Percentiles rank a stretch among this genome's conserved stretches.
Evolutionary conservation across 371 early-diverging fungal species (phyloP).

Genomic region (Mucor saturninus): DNA sequence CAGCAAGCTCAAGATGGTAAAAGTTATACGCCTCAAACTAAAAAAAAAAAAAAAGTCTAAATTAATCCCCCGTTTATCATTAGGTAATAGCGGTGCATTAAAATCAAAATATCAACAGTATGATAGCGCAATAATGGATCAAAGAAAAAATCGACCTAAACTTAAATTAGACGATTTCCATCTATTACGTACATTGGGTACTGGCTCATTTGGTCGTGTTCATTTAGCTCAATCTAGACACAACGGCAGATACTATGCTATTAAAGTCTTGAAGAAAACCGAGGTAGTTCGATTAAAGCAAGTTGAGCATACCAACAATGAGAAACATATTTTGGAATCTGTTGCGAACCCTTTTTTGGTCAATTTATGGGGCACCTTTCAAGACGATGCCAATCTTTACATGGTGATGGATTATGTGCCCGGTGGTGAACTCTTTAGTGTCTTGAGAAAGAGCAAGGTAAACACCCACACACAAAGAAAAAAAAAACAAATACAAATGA

Average conservation of each 20-base stretch:
- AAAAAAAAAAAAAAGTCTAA: neutral
- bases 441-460: slow-evolving; percentile 73
- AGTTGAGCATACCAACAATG: slow-evolving; percentile 91
- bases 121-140: slow-evolving; percentile 20
- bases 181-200: slow-evolving; percentile 86
- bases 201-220: slow-evolving; percentile 99
- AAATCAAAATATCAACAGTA: slow-evolving; percentile 21
- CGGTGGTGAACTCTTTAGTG: slow-evolving; percentile 94
- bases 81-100: neutral
- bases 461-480: neutral
- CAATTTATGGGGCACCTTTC: slow-evolving; percentile 88
- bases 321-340: slow-evolving; percentile 84
- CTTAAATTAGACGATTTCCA: slow-evolving; percentile 71
- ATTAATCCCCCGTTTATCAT: slow-evolving; percentile 1
- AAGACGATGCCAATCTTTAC: slow-evolving; percentile 87
- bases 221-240: slow-evolving; percentile 83
- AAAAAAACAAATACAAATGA: no score
- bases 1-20: neutral
- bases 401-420: slow-evolving; percentile 96
- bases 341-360: slow-evolving; percentile 91
- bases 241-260: slow-evolving; percentile 89
- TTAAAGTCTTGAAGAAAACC: slow-evolving; percentile 95
- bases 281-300: slow-evolving; percentile 96
- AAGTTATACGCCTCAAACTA: neutral
- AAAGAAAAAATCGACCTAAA: slow-evolving; percentile 47